A percentile compares a stretch with the other conserved stretches of the same genome.
Conservation (phyloP, 2,329 filamentous ascomycete species). For the Fusarium paranaense region DNA sequence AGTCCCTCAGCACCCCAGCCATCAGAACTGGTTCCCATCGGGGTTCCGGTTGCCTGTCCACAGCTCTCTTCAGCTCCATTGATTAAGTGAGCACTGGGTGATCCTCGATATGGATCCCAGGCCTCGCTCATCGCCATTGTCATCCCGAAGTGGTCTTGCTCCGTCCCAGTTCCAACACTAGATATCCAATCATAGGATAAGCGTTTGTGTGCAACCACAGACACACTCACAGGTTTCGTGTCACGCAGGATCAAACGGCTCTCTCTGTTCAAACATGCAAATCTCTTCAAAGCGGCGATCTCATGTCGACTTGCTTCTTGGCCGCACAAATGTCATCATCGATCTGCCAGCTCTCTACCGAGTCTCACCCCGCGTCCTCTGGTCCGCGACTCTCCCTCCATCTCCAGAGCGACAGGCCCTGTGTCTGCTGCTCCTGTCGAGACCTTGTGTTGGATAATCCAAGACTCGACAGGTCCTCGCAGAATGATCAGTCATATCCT, state of each 20-base stretch:
- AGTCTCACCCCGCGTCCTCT: constrained; percentile 31
- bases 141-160: background rate
- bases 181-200: background rate
- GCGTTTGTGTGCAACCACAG: background rate
- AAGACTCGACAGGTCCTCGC: constrained; percentile 9
- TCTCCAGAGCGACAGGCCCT: constrained; percentile 25
- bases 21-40: constrained; percentile 3
- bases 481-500: constrained; percentile 39
- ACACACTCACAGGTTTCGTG: constrained; percentile 1
- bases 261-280: background rate
- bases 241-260: constrained; percentile 9
- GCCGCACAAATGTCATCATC: constrained; percentile 28
- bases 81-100: background rate
- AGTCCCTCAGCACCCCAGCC: constrained; percentile 8
- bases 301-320: constrained; percentile 19
- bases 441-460: constrained; percentile 18
- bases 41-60: background rate
- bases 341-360: constrained; percentile 21
- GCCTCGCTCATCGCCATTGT: background rate
- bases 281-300: constrained; percentile 2
- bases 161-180: background rate
- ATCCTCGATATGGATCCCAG: background rate
- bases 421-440: constrained; percentile 4
- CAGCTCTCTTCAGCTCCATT: background rate
- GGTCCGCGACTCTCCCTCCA: constrained; percentile 20